Percentiles rank a stretch among this genome's conserved stretches.
Conservation (phyloP, 2,329 filamentous ascomycete species). For the Colletotrichum gigasporum region DNA sequence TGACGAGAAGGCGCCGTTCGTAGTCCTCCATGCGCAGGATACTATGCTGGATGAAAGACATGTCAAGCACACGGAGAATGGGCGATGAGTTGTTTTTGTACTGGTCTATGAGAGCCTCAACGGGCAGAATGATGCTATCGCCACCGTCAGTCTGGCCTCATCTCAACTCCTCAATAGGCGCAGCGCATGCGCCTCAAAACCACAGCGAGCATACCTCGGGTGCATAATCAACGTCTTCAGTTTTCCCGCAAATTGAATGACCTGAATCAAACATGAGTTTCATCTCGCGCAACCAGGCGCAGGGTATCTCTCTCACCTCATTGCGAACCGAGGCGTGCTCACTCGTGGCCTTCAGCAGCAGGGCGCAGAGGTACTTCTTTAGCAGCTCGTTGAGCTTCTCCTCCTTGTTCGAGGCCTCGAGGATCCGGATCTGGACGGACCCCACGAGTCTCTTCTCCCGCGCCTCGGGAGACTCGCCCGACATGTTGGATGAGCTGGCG, state of each 20-base stretch:
- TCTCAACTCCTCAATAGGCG: too few relatives aligned
- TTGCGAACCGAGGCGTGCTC: conserved; percentile 78
- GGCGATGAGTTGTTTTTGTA: conserved; percentile 80
- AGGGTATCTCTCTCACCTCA: conserved; percentile 10
- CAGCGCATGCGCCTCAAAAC: neutral
- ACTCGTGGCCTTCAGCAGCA: conserved; percentile 88
- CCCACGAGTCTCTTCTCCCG: conserved; percentile 74
- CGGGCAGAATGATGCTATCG: conserved; percentile 77
- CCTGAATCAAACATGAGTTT: neutral
- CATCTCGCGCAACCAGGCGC: neutral
- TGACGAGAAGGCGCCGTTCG: conserved; percentile 78
- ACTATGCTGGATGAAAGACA: conserved; percentile 90
- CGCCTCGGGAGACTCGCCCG: conserved; percentile 30
- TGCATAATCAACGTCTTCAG: conserved; percentile 23
- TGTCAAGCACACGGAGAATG: conserved; percentile 86
- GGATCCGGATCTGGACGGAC: conserved; percentile 85
- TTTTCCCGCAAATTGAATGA: conserved; percentile 29
- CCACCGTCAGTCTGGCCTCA: conserved; percentile 21
- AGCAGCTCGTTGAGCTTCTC: conserved; percentile 82
- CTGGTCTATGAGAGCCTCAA: conserved; percentile 85
- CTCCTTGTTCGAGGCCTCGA: conserved; percentile 83
- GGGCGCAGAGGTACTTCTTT: conserved; percentile 79
- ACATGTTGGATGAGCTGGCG: conserved; percentile 17
- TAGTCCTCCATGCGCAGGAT: conserved; percentile 57
- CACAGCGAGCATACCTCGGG: conserved; percentile 2